phyloP scores from a whole-genome alignment of 176 grass and related monocot genomes.

The Echinochloa phyllopogon region DNA sequence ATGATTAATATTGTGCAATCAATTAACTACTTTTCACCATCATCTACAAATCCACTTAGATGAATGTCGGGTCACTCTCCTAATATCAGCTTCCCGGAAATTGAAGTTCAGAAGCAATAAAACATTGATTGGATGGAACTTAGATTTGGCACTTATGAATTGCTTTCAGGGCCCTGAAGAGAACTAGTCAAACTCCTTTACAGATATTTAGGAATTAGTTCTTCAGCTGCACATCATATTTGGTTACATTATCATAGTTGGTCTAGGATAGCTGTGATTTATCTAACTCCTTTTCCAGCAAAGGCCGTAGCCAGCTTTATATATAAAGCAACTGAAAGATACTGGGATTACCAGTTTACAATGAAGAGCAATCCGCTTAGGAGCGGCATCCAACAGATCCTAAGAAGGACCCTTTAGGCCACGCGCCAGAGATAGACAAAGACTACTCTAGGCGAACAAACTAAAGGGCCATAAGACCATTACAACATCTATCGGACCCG shows the following conservation, averaged over 20 bases:
- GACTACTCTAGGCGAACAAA: too few relatives aligned
- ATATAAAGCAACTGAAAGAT: too few relatives aligned
- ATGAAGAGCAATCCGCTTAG: too few relatives aligned
- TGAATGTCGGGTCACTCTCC: conserved; percentile 46
- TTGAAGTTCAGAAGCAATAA: not conserved
- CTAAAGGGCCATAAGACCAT: too few relatives aligned
- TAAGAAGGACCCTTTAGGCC: too few relatives aligned
- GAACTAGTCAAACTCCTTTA: conserved; percentile 54
- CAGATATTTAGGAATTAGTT: conserved; percentile 50
- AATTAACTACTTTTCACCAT: conserved; percentile 54
- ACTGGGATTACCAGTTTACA: too few relatives aligned
- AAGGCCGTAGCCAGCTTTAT: too few relatives aligned
- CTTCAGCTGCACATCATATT: conserved; percentile 51
- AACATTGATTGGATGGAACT: not conserved
- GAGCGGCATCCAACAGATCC: too few relatives aligned
- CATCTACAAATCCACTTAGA: conserved; percentile 51
- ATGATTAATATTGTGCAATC: conserved; percentile 58
- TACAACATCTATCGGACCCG: too few relatives aligned
- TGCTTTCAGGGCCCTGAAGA: conserved; percentile 67
- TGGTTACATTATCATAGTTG: not conserved
- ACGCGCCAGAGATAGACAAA: too few relatives aligned
- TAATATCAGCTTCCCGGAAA: conserved; percentile 53
- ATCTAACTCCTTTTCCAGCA: too few relatives aligned
- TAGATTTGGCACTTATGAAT: not conserved
- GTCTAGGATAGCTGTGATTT: too few relatives aligned